Evolutionary conservation across 176 grass and related monocot genomes (phyloP), one percentile per base, ranked within the genome.

Genomic region (Cenchrus americanus): DNA sequence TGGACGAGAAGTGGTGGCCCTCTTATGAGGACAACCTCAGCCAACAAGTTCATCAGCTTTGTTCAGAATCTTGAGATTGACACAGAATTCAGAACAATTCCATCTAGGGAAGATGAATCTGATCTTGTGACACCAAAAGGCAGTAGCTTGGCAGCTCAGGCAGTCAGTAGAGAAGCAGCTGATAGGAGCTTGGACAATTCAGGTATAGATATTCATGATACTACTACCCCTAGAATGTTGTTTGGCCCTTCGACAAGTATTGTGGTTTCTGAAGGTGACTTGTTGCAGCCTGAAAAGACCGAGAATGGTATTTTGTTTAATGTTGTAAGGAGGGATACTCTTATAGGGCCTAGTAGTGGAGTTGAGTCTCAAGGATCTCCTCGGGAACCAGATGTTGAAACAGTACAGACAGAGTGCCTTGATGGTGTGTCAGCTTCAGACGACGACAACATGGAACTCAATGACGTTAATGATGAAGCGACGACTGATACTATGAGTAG

Each of bases 221-320:
- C 14, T 40, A 12, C 53, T 67, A 51, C 60, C 64, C 76, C 55
- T 66, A 90, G 89, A 64, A 58, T 70, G 60, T n/a, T 82, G 47
- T 51, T 89, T 82, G 82, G 77, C 83, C 47, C 52, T 83, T 89
- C 87, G 2, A 80, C 81, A 1, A 94, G 85, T 53, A 93, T 98
- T 26, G 78, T 91, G 62, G 91, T 98, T 69, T 90, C 96, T 75
- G 93, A 98, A 86, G 96, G 96, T 50, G 96, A 98, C 79, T 79
- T 98, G n/a, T 87, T 95, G 85, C 90, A 93, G 76, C 87, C 96
- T 18, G 96, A 95, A 89, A 95, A 87, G 82, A 91, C 84, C 4
- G 73, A 87, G 34, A 93, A 93, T 89, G 96, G 96, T 67, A 98
- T 98, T 87, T 84, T 98, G 83, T 95, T 98, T 75, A 98, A 98